Base-by-base conservation (phyloP, 768 basidiomycete species). In the Gelatoporia subvermispora region DNA sequence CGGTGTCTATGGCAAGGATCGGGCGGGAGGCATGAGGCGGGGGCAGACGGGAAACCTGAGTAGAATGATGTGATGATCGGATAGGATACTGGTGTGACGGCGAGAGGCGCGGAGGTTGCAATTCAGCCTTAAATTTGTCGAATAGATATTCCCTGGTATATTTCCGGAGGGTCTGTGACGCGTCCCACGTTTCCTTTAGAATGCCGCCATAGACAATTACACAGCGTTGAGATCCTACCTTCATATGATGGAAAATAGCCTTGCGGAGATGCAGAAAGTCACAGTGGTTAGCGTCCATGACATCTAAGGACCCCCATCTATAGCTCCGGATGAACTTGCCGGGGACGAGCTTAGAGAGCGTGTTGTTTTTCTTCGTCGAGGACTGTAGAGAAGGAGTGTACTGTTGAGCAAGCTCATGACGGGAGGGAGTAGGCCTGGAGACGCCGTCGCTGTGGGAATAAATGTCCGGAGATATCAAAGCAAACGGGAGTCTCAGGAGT, bases 391-490 rank as follows among this genome's bases (percentile, higher is more conserved):
- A 77, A 54, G 83, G 84, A 53, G 81, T 76, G 72, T 90, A 89
- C 63, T 85, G 84, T 39, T 80, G 77, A 41, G 83, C 74, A 22
- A 89, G 76, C 59, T 89, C 86, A 58, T 84, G 81, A 41, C 88
- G 82, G 9, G 84, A 76, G 18, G 70, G 73, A 22, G 75, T 65
- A 22, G 71, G 67, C 50, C 82, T 74, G 36, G 75, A 65, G 45
- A 89, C 82, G 9, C 88, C 88, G 60, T 90, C 88, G 64, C 84
- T 87, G 67, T 90, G 87, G 43, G 86, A 85, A 68, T 88, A 91
- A 48, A 78, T 73, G 67, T 91, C 89, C 17, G 89, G 89, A 8
- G 89, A 85, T 59, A 89, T 81, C 62, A 91, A 77, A 15, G 89
- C 85, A 67, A 88, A 90, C n/a, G 88, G 88, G 45, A 90, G 75